Evolutionary conservation across 1,284 basidiomycete genomes (phyloP).

Genomic region (Cutaneotrichosporon cutaneum): DNA sequence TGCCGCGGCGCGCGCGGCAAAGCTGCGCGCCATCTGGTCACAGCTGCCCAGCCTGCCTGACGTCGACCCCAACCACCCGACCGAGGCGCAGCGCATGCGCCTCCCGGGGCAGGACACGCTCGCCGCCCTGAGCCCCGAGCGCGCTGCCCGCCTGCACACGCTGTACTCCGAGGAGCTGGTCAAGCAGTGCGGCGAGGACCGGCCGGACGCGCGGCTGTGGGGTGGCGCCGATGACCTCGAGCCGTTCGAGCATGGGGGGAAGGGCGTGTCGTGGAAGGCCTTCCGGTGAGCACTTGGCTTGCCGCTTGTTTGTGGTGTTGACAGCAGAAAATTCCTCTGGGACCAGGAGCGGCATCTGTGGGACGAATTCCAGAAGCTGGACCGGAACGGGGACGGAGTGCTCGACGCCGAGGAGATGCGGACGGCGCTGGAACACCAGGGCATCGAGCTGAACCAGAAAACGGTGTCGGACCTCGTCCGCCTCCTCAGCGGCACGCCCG

Average conservation of each 20-base stretch:
- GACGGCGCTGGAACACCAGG: conserved; percentile 68
- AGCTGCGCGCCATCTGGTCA: conserved; percentile 50
- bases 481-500: conserved; percentile 61
- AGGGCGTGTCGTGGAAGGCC: conserved; percentile 67
- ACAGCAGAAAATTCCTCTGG: conserved; percentile 35
- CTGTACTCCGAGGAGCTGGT: conserved; percentile 78
- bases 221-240: conserved; percentile 56
- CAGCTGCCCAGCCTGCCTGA: conserved; percentile 45
- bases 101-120: conserved; percentile 52
- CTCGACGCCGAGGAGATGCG: conserved; percentile 71
- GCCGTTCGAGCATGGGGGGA: conserved; percentile 30
- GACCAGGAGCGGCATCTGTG: conserved; percentile 67
- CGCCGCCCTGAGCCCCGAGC: conserved; percentile 62
- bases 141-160: conserved; percentile 65
- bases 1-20: conserved; percentile 38
- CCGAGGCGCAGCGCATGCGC: conserved; percentile 43
- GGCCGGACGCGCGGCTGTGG: conserved; percentile 53
- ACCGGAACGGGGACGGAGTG: conserved; percentile 78
- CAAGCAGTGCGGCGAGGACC: conserved; percentile 56
- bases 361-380: conserved; percentile 83
- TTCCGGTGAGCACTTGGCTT: conserved; percentile 57
- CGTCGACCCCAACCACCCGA: conserved; percentile 31
- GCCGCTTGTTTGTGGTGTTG: background rate
- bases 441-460: conserved; percentile 65
- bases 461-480: conserved; percentile 76